phyloP scores from a whole-genome alignment of 768 basidiomycete genomes.

The Kwoniella bestiolae region DNA sequence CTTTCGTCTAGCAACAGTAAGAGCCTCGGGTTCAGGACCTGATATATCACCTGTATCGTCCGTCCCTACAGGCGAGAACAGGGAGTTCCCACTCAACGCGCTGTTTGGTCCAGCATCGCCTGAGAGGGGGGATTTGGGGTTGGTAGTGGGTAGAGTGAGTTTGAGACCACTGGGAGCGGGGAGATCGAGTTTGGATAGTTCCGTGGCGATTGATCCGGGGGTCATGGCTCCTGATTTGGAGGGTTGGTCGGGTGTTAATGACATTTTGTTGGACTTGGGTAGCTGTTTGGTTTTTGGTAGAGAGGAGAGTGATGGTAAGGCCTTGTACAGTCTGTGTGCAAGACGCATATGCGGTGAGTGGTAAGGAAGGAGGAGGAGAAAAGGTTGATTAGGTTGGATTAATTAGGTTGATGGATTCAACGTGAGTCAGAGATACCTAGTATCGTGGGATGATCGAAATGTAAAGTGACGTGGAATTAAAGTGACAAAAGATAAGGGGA shows the following conservation, averaged over 20 bases:
- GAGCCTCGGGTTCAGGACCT: conserved; percentile 56
- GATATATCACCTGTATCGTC: conserved; percentile 45
- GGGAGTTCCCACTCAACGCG: conserved; percentile 10
- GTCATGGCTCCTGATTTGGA: conserved; percentile 35
- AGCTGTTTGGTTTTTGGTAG: neutral
- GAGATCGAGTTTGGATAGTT: conserved; percentile 52
- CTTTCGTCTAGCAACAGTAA: conserved; percentile 38
- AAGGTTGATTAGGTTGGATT: neutral
- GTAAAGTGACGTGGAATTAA: conserved; percentile 13
- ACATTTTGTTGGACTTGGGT: conserved; percentile 30
- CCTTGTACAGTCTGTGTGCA: conserved; percentile 14
- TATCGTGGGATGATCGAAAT: no score
- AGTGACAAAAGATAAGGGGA: neutral
- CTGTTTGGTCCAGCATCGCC: neutral
- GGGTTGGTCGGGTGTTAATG: conserved; percentile 31
- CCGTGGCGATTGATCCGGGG: conserved; percentile 50
- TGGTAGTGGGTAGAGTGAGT: conserved; percentile 28
- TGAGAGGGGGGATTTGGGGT: conserved; percentile 6
- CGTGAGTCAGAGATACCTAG: neutral
- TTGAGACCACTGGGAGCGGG: conserved; percentile 45
- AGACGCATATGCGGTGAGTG: conserved; percentile 12
- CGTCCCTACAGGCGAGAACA: conserved; percentile 8
- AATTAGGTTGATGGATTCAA: neutral
- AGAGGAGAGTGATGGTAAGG: conserved; percentile 6
- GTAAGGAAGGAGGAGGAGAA: neutral